phyloP scores from a whole-genome alignment of 768 basidiomycete genomes.

The Calocybe indica region DNA sequence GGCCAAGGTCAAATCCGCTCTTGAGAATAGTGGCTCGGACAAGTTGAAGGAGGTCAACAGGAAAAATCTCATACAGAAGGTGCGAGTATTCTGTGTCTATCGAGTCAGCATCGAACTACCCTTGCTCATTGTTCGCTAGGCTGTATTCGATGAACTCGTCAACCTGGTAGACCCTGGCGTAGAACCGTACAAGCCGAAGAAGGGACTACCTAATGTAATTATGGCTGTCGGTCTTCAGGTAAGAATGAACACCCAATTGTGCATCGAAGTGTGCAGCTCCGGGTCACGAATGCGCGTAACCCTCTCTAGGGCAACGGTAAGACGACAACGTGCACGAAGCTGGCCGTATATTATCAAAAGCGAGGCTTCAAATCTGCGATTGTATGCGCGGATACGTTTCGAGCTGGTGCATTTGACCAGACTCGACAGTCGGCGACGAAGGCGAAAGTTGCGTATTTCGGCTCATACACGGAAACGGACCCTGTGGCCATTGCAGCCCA shows the following conservation, averaged over 20 bases:
- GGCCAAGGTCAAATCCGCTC: conserved; percentile 75
- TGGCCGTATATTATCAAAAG: conserved; percentile 96
- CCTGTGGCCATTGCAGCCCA: conserved; percentile 92
- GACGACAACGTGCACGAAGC: conserved; percentile 98
- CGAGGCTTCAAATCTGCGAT: conserved; percentile 96
- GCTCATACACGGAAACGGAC: conserved; percentile 98
- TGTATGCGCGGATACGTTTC: conserved; percentile 98
- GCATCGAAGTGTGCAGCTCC: not conserved
- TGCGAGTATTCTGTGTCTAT: conserved; percentile 20
- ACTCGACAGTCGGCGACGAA: conserved; percentile 98
- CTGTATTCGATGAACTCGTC: conserved; percentile 96
- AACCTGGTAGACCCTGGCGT: conserved; percentile 92
- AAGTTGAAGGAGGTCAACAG: conserved; percentile 76
- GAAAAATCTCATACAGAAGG: conserved; percentile 91
- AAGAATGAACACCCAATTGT: conserved; percentile 10
- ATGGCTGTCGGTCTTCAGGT: conserved; percentile 98
- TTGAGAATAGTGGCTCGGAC: conserved; percentile 60
- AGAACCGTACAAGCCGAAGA: conserved; percentile 94
- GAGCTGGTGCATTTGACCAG: conserved; percentile 99
- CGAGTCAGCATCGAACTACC: not conserved
- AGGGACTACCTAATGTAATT: conserved; percentile 88
- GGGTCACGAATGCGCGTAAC: not conserved
- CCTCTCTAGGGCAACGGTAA: conserved; percentile 83
- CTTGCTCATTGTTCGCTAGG: conserved; percentile 38
- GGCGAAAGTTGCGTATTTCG: conserved; percentile 98